Base-by-base conservation (phyloP, 306 rosid genomes). In the Arachis stenosperma region DNA sequence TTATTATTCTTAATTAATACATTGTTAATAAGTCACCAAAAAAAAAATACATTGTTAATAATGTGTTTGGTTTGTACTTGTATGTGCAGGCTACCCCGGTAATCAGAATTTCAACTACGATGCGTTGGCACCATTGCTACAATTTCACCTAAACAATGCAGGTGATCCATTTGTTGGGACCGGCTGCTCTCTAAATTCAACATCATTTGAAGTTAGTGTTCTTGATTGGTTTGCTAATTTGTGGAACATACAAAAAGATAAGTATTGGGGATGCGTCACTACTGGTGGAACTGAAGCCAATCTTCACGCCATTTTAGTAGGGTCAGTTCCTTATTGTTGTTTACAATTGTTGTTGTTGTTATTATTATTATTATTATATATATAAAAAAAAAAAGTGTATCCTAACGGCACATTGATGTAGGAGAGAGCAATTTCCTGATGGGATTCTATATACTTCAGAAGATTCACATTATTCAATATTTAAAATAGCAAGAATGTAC, bases 281-380 rank as follows among this genome's bases (percentile, higher is more conserved):
- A 87, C 88, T 54, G 85, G 95, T 40, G 95, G 97, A 47, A 91
- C 95, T 0, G 97, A 91, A 78, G 97, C 95, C 22, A 89, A 91
- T 55, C 87, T 91, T 36, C 92, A 88, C 39, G 97, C 95, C 8
- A 84, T 88, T 69, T 83, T 91, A 66, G 79, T 87, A 2, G 92
- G 97, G 96, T 90, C 9, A 59, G 90, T 75, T 50, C 15, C 2
- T 52, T 52, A 13, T 33, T 33, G 0, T 33, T 33, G 4, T 17
- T 17, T 17, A 17, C 22, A 17, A 17, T 17, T 17, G 22, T 33
- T 33, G 4, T 33, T 0, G 4, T 33, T 33, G 2, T 17, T 17
- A 17, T 17, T 17, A 17, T 17, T 17, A 17, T 17, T 17, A 17
- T 17, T 17, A 17, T 17, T 1, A 17, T 17, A 1, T n/a, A n/a